phyloP scores from a whole-genome alignment of 1,284 basidiomycete genomes.

The Apiotrichum brassicae region DNA sequence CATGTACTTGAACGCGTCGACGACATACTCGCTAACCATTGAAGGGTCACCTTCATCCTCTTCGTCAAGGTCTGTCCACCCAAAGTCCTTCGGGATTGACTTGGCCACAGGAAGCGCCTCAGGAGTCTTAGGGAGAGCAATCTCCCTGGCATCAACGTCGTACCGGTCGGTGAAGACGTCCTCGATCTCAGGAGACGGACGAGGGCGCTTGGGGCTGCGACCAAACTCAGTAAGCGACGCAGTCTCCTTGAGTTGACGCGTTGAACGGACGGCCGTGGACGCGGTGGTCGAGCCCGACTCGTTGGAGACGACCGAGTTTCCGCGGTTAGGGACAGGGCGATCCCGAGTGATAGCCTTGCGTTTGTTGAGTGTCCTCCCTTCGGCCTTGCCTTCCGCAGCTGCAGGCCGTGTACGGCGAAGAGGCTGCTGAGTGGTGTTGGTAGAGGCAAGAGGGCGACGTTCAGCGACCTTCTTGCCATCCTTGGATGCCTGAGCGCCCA shows the following conservation, averaged over 20 bases:
- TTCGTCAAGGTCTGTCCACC: constrained; percentile 80
- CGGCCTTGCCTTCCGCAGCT: constrained; percentile 27
- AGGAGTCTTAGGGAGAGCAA: constrained; percentile 9
- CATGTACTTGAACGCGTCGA: constrained; percentile 90
- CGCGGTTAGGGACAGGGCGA: constrained; percentile 6
- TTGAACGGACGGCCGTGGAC: constrained; percentile 3
- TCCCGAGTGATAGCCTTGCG: constrained; percentile 21
- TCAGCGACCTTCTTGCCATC: constrained; percentile 11
- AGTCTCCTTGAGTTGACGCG: constrained; percentile 13
- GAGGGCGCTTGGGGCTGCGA: constrained; percentile 35
- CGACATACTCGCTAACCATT: constrained; percentile 96
- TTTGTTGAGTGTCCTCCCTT: constrained; percentile 20
- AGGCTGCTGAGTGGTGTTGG: constrained; percentile 16
- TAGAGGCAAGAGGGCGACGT: constrained; percentile 24
- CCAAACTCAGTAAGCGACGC: constrained; percentile 21
- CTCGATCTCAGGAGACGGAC: constrained; percentile 33
- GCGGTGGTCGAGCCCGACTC: constrained; percentile 13
- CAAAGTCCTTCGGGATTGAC: constrained; percentile 49
- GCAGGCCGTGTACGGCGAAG: constrained; percentile 12
- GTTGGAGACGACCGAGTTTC: constrained; percentile 3
- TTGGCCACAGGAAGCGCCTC: not conserved
- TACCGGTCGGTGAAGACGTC: constrained; percentile 29
- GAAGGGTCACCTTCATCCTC: constrained; percentile 91
- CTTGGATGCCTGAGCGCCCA: constrained; percentile 22
- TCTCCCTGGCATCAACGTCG: constrained; percentile 34